Base-by-base conservation (phyloP, 192 early-diverging fungal genomes). In the Coemansia biformis region DNA sequence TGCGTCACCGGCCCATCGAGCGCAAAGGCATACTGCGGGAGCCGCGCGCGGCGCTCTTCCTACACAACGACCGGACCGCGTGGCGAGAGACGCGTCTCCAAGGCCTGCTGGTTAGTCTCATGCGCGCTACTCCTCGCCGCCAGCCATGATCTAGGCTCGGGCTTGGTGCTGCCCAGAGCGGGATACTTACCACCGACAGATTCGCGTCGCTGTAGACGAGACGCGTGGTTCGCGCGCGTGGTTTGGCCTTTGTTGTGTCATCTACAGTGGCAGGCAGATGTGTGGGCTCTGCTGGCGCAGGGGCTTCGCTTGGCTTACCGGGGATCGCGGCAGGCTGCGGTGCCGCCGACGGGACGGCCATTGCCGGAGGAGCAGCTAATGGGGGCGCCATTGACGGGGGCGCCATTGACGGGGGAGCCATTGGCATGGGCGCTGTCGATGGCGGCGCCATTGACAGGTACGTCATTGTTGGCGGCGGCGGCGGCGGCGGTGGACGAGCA, bases 21-120 rank as follows among this genome's bases (percentile, higher is more conserved):
- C 16, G n/a, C 31, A 43, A 54, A 38, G 8, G 41, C 50, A 33
- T 71, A 71, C 42, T 43, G 43, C 15, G 56, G 51, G 38, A 71
- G 41, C 46, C 45, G 56, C 3, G 67, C 67, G 13, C 67, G 60
- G 17, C 44, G 56, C 39, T 71, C 67, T 37, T 71, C 67, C 67
- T 71, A 71, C 41, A 43, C 18, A 40, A 11, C 50, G 13, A 48
- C 4, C 8, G 7, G 1, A 10, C 29, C 8, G 29, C 8, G 5
- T 5, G 1, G 29, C 9, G 29, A 30, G n/a, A n/a, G n/a, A n/a
- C n/a, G n/a, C n/a, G n/a, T n/a, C n/a, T n/a, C n/a, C n/a, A n/a
- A n/a, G n/a, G n/a, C n/a, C n/a, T n/a, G n/a, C n/a, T n/a, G n/a
- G n/a, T n/a, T n/a, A n/a, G n/a, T n/a, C n/a, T n/a, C n/a, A n/a